These are phyloP conservation scores for Rhododendron williamsianum DNA, from an alignment of 148 eudicot species.

Conservation along the genomic window DNA sequence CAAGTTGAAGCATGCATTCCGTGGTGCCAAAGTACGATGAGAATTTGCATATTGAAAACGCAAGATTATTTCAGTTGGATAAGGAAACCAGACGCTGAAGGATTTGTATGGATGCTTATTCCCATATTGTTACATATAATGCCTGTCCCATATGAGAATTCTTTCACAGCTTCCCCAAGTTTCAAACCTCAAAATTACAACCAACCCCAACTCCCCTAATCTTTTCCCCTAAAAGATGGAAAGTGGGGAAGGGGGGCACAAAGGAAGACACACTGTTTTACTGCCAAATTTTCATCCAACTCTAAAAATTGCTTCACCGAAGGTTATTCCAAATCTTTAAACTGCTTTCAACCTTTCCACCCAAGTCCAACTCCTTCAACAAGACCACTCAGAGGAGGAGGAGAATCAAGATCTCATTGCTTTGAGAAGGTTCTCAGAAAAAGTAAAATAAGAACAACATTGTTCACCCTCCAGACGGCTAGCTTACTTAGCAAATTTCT, in stretches of 20 bases:
- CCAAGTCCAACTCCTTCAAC: neutral
- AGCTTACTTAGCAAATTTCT: neutral
- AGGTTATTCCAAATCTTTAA: neutral
- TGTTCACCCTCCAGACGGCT: neutral
- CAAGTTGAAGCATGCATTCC: neutral
- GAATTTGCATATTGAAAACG: neutral
- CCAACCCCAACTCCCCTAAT: neutral
- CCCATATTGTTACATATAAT: neutral
- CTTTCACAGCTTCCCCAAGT: neutral
- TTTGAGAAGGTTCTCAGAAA: neutral
- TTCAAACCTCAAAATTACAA: neutral
- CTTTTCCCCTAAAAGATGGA: neutral
- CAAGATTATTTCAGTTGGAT: neutral
- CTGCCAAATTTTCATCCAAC: neutral
- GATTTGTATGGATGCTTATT: neutral
- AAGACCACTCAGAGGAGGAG: neutral
- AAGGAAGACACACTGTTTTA: neutral
- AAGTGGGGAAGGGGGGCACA: neutral
- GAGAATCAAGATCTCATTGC: neutral
- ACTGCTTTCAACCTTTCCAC: neutral
- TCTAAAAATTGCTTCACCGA: neutral
- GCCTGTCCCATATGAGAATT: neutral
- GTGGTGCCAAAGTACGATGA: neutral
- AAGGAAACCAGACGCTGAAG: neutral
- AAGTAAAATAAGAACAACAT: neutral